Base-by-base conservation (phyloP, 192 early-diverging fungal genomes). In the Linnemannia hyalina region DNA sequence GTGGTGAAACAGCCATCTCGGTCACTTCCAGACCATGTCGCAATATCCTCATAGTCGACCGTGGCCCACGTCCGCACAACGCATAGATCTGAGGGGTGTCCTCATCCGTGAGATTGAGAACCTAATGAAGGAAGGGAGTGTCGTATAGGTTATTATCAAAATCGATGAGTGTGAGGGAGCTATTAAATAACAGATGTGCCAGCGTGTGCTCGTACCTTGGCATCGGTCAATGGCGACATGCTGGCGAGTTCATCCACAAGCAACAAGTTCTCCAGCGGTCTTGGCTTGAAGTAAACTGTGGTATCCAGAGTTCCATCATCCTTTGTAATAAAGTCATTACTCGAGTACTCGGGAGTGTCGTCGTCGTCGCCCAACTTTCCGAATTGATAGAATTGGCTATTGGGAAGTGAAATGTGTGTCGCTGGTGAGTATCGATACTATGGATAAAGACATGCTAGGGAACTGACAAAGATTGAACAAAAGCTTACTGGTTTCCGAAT, bases 71-170 rank as follows among this genome's bases (percentile, higher is more conserved):
- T 10, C 99, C 99, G 85, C 96, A 95, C 26, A 98, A 78, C 11
- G 95, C 92, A 82, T 97, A 99, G 47, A 99, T 93, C 89, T 99
- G 98, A 42, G 99, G 98, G 4, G 96, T 94, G 40, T 97, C 96
- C 72, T 99, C 99, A 22, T 95, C 94, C 0, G 95, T 93, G 38
- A 99, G 89, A 80, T 99, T 98, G n/a, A 95, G 78, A 18, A 98
- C 85, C 89, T 89, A 79, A 54, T 40, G 26, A 16, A 29, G 60
- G 46, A 75, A 70, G 6, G 16, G 15, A 35, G 35, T 10, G 22
- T 16, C 4, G 35, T 46, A 60, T 13, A 0, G 29, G 47, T 47
- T 74, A 35, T 32, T 3, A 20, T 16, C 22, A n/a, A 47, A 22
- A 46, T 52, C 46, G 4, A 1, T 20, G 13, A 29, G n/a, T 0